Evolutionary conservation across 192 early-diverging fungal genomes (phyloP), one percentile per base, ranked within the genome.

Genomic region (Coemansia reversa): DNA sequence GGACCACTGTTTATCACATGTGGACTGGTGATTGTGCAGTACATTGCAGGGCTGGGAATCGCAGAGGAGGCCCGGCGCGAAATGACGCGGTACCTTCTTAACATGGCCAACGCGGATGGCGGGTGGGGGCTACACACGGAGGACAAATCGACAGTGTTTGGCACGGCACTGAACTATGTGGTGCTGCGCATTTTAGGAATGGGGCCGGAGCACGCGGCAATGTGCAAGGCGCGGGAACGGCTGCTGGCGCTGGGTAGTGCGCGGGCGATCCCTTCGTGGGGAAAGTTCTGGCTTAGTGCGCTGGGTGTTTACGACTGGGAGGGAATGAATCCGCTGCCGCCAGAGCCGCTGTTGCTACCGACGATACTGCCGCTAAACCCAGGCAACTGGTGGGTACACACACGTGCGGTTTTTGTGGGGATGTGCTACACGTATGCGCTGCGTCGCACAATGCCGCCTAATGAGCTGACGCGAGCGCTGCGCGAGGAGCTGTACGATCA

Each of bases 101-200:
- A 90, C 76, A 79, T 86, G 60, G 95, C 96, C 2, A 78, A 93
- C 75, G 88, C 87, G 23, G 94, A 97, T 64, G 97, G 97, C 33
- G 97, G 97, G 8, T 99, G 95, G 95, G 96, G 97, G 14, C 84
- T 99, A 91, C 97, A 99, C 74, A 92, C 93, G 51, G 96, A 97
- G 78, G 85, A 91, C 51, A 75, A 84, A 23, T 97, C 96, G 20
- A 94, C 96, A 2, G 93, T 92, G 11, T 99, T 99, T 82, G 95
- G 95, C 54, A 99, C 97, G 0, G 89, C 92, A 1, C 75, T 99
- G 55, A 99, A 97, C 77, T 99, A 99, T 72, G 90, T 93, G 9
- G 83, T 87, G 19, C 83, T 97, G 47, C 88, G 97, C 47, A 85
- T 98, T 25, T 75, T 99, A 16, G 96, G 96, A 14, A 74, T 96